Conservation (phyloP, 305 asterid genomes). For the Withania somnifera region DNA sequence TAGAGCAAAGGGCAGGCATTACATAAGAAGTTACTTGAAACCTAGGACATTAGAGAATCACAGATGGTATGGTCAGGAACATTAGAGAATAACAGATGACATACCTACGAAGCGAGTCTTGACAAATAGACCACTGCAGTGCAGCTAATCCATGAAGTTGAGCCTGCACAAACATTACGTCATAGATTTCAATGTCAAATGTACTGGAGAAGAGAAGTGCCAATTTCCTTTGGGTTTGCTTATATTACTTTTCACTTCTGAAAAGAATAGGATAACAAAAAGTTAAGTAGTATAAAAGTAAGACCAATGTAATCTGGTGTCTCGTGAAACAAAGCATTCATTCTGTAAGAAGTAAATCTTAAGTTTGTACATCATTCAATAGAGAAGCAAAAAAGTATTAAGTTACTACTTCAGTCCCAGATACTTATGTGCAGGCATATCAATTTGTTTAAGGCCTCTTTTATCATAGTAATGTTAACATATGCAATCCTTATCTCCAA, state of each 20-base stretch:
- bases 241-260: not conserved
- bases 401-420: not conserved
- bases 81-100: not conserved
- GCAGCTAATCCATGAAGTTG: constrained; percentile 94
- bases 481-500: not conserved
- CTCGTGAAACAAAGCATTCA: not conserved
- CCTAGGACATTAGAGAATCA: not conserved
- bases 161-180: constrained; percentile 29
- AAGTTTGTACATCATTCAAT: not conserved
- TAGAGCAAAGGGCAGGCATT: not conserved
- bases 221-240: not conserved
- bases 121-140: constrained; percentile 92
- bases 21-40: not conserved
- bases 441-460: not conserved
- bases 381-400: not conserved
- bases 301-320: not conserved
- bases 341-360: not conserved
- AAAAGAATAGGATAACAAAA: not conserved
- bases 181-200: constrained; percentile 2
- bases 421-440: not conserved
- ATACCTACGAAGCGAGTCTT: constrained; percentile 72
- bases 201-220: not conserved
- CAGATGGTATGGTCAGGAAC: not conserved
- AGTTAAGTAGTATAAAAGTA: not conserved
- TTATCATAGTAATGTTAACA: not conserved